Evolutionary conservation across 2,329 filamentous ascomycete genomes (phyloP).

Genomic region (Penicillium sclerotiorum): DNA sequence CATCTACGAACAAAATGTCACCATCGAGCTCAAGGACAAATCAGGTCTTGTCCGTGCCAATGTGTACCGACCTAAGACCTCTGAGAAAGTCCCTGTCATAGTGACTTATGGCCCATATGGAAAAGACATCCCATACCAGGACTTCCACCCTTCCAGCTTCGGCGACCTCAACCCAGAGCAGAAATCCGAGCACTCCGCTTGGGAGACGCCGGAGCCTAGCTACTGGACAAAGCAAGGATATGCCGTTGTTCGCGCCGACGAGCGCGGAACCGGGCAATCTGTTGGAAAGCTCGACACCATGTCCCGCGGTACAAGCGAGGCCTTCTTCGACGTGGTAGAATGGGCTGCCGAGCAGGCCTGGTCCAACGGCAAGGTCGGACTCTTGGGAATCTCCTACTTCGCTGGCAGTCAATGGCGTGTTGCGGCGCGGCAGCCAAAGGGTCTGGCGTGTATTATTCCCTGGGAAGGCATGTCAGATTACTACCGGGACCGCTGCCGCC

Average conservation of each 20-base stretch:
- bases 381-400: slow-evolving; percentile 57
- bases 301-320: slow-evolving; percentile 55
- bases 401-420: slow-evolving; percentile 60
- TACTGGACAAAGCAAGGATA: slow-evolving; percentile 61
- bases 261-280: slow-evolving; percentile 56
- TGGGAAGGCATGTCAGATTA: slow-evolving; percentile 62
- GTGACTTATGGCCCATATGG: slow-evolving; percentile 75
- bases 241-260: slow-evolving; percentile 58
- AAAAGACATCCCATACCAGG: slow-evolving; percentile 60
- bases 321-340: slow-evolving; percentile 56
- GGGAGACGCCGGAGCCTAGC: slow-evolving; percentile 62
- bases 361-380: slow-evolving; percentile 55
- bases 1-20: slow-evolving; percentile 55
- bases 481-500: slow-evolving; percentile 61
- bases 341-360: slow-evolving; percentile 56
- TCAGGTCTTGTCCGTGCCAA: slow-evolving; percentile 52
- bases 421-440: slow-evolving; percentile 55
- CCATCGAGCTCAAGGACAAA: slow-evolving; percentile 45
- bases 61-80: slow-evolving; percentile 52
- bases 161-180: slow-evolving; percentile 58
- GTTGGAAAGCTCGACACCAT: slow-evolving; percentile 57
- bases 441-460: slow-evolving; percentile 54
- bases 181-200: slow-evolving; percentile 57
- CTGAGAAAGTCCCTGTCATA: slow-evolving; percentile 57
- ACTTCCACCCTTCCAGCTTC: slow-evolving; percentile 56